Evolutionary conservation across 2,329 filamentous ascomycete genomes (phyloP).

Genomic region (Fusarium sp.): DNA sequence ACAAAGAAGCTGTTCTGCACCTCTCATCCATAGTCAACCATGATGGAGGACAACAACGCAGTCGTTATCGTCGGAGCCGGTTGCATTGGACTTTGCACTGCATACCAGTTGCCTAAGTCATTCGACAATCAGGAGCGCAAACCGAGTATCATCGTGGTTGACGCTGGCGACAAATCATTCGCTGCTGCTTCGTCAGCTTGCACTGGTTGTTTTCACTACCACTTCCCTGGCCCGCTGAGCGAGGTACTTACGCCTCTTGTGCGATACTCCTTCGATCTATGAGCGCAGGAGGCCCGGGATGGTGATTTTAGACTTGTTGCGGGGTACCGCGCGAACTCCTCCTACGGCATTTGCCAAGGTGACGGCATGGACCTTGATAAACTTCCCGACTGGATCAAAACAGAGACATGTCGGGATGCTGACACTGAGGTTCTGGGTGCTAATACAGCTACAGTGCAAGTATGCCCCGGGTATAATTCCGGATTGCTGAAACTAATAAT

Average conservation of each 20-base stretch:
- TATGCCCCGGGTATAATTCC: too few relatives aligned
- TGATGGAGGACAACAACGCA: not conserved
- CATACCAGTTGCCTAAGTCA: not conserved
- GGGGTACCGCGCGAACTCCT: not conserved
- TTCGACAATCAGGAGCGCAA: not conserved
- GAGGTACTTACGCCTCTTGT: not conserved
- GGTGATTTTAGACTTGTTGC: not conserved
- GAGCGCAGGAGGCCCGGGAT: not conserved
- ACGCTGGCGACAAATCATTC: fast-evolving
- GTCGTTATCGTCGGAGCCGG: not conserved
- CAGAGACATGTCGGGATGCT: not conserved
- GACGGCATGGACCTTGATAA: not conserved
- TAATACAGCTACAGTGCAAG: not conserved
- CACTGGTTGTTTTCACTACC: not conserved
- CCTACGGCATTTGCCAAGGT: not conserved
- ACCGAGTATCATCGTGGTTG: not conserved
- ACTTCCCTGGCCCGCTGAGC: not conserved
- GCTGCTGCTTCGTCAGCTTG: not conserved
- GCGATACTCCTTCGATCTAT: not conserved
- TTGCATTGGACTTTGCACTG: not conserved
- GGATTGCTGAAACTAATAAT: too few relatives aligned
- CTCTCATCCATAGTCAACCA: fast-evolving
- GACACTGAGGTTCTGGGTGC: not conserved
- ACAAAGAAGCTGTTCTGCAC: not conserved
- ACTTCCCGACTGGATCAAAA: not conserved